Base-by-base conservation (phyloP, 2,329 filamentous ascomycete genomes). In the Fusarium chuoi region DNA sequence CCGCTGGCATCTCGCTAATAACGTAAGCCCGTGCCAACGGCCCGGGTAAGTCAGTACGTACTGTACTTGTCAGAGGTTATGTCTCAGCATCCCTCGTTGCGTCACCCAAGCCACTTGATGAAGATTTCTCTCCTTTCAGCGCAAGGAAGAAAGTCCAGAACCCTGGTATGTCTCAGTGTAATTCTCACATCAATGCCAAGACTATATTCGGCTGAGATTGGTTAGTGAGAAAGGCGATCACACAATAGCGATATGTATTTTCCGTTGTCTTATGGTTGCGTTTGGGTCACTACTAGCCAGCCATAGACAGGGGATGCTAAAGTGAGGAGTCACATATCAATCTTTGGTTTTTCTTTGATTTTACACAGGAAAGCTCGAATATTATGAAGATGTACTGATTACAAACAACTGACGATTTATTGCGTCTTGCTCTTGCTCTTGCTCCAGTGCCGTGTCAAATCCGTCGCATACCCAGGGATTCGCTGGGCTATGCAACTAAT, bases 141-240 rank as follows among this genome's bases (percentile, higher is more conserved):
- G 28, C 36, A 57, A 33, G 26, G 67, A 30, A 48, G 24, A 52
- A 39, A 57, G 66, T 55, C 70, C 60, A 66, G 62, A 58, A 46
- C 46, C 60, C 55, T 28, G 33, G 30, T n/a, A 71, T 74, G 66
- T 68, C 67, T 74, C 49, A 48, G 51, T 46, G 18, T 28, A 11
- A 30, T 35, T 39, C 22, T 49, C 42, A 55, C 39, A 15, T 33
- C 15, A 26, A 15, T 33, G 62, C 49, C 56, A 59, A 73, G 62
- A 44, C 42, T 30, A 24, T 17, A 30, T 54, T n/a, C 38, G 9
- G n/a, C 56, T 58, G n/a, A 59, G 57, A 38, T 33, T 14, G 42
- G 71, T 13, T 26, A 56, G 45, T 39, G 42, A 41, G 49, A 55
- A 44, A 20, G 52, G 33, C 33, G 30, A 68, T 66, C 48, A 62